Evolutionary conservation across 2,329 filamentous ascomycete species (phyloP).

Genomic region (Amauroascus verrucosus): DNA sequence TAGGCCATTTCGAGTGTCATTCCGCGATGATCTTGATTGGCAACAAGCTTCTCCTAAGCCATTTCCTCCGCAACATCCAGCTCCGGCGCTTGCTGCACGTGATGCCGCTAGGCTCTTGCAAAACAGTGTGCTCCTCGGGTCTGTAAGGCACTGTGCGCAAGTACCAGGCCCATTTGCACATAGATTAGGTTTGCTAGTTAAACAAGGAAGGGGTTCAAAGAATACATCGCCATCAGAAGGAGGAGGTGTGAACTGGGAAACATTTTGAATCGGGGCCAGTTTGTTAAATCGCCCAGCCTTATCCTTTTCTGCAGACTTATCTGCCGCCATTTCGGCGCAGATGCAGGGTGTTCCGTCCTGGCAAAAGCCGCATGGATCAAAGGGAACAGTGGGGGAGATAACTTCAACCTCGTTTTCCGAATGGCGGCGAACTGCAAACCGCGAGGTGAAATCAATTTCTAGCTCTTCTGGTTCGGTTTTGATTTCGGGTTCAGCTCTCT

Average conservation of each 20-base stretch:
- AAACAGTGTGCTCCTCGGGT: conserved; percentile 72
- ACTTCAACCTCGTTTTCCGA: conserved; percentile 20
- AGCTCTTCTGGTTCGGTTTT: conserved; percentile 42
- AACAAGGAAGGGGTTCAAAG: conserved; percentile 36
- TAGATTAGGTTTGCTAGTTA: conserved; percentile 28
- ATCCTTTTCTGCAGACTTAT: conserved; percentile 33
- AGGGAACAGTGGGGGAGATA: conserved; percentile 36
- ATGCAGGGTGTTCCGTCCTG: conserved; percentile 72
- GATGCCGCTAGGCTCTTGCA: conserved; percentile 68
- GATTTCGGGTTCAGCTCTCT: conserved; percentile 41
- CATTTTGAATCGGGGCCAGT: conserved; percentile 38
- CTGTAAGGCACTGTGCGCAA: conserved; percentile 65
- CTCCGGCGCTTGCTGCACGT: conserved; percentile 26
- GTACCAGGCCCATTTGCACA: conserved; percentile 63
- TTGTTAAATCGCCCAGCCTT: conserved; percentile 36
- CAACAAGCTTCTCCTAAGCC: conserved; percentile 55
- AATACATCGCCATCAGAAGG: conserved; percentile 49
- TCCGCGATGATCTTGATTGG: conserved; percentile 28
- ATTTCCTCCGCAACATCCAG: conserved; percentile 47
- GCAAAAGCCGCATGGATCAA: conserved; percentile 72
- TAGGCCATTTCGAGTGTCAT: conserved; percentile 18
- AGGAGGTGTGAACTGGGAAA: conserved; percentile 43
- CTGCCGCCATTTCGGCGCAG: conserved; percentile 56
- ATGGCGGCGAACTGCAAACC: conserved; percentile 45
- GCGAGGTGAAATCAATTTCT: conserved; percentile 65